These are phyloP conservation scores for Boletus rufocinnamomeus DNA, from an alignment of 768 basidiomycete genomes.

Conservation along the genomic window DNA sequence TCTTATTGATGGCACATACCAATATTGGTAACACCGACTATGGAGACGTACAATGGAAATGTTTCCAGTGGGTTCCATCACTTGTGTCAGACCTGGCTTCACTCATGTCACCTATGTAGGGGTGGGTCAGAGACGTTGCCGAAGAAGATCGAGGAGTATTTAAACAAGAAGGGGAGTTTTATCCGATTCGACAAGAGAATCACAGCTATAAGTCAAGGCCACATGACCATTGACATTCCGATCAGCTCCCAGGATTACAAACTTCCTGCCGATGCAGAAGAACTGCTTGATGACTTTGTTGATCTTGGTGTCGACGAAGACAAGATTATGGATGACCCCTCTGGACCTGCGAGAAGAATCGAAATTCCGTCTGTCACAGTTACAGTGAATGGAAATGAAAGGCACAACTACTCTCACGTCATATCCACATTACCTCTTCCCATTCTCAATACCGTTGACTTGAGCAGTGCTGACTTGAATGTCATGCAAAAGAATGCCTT, in stretches of 20 bases:
- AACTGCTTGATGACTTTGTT: not conserved
- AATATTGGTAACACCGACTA: not conserved
- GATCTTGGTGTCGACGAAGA: not conserved
- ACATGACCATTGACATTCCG: not conserved
- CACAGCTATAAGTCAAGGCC: slow-evolving; percentile 4
- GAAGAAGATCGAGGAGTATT: slow-evolving; percentile 3
- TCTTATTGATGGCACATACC: not conserved
- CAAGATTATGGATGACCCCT: not conserved
- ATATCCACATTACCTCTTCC: slow-evolving; percentile 11
- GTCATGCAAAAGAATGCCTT: slow-evolving; percentile 11
- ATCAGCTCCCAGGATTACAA: not conserved
- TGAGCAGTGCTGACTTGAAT: slow-evolving; percentile 9
- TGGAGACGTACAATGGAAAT: slow-evolving; percentile 7
- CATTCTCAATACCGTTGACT: slow-evolving; percentile 7
- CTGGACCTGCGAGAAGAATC: not conserved
- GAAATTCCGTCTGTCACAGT: slow-evolving; percentile 6
- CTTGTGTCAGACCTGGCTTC: not conserved
- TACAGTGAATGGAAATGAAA: slow-evolving; percentile 6
- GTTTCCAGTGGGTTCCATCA: slow-evolving; percentile 8
- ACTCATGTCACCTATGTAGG: not conserved
- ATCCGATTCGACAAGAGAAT: slow-evolving; percentile 5
- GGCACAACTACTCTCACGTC: slow-evolving; percentile 12
- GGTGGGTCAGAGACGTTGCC: slow-evolving; percentile 6
- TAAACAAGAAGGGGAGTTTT: not conserved
- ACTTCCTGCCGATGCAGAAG: not conserved